Conservation (phyloP, 495 filamentous ascomycete species). For the Penicillium atrosanguineum region DNA sequence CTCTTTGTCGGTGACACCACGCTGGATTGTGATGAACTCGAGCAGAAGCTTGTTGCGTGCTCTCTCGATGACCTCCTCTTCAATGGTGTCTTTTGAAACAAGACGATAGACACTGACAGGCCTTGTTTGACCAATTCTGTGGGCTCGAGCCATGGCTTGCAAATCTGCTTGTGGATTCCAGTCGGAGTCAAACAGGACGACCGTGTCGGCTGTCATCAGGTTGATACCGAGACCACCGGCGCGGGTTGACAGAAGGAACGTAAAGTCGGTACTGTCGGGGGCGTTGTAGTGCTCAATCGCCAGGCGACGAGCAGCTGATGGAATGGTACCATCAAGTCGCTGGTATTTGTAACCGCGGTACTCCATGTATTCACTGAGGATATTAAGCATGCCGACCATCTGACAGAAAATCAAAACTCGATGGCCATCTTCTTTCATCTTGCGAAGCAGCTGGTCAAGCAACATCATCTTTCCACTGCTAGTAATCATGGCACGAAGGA, state of each 20-base stretch:
- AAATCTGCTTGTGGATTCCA: constrained; percentile 99
- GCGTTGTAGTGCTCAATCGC: constrained; percentile 99
- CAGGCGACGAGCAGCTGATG: constrained; percentile 75
- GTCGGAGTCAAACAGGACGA: constrained; percentile 97
- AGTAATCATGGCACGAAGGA: constrained; percentile 84
- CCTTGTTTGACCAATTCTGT: constrained; percentile 94
- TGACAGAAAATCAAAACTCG: constrained; percentile 98
- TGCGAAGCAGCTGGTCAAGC: constrained; percentile 86
- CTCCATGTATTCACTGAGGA: constrained; percentile 88
- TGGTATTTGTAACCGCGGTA: constrained; percentile 89
- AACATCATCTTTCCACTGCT: constrained; percentile 99
- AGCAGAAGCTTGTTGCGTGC: constrained; percentile 97
- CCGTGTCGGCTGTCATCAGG: constrained; percentile 96
- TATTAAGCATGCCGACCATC: constrained; percentile 99
- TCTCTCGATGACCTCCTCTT: constrained; percentile 94
- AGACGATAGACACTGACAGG: constrained; percentile 94
- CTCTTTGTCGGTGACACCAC: constrained; percentile 89
- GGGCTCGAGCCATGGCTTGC: constrained; percentile 96
- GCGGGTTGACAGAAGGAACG: constrained; percentile 91
- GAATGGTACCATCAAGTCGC: constrained; percentile 90
- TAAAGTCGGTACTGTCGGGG: constrained; percentile 89
- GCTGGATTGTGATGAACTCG: constrained; percentile 97
- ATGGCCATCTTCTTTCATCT: constrained; percentile 86
- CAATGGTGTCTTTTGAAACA: constrained; percentile 95
- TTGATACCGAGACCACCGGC: constrained; percentile 98